Base-by-base conservation (phyloP, 1,284 basidiomycete species). In the Ganoderma leucocontextum region DNA sequence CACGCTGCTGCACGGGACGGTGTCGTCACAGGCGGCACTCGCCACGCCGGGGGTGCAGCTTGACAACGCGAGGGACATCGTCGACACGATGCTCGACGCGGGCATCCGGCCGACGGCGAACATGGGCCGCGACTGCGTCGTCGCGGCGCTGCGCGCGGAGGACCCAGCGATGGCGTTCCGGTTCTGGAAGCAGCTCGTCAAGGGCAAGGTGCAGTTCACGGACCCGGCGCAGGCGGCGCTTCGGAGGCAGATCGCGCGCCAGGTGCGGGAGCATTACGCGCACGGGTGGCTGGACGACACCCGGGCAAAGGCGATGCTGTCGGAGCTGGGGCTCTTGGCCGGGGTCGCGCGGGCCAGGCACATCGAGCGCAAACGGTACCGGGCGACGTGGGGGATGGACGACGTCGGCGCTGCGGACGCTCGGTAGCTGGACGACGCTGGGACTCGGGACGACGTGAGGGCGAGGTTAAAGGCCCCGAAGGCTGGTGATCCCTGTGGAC, bases 121-220 rank as follows among this genome's bases (percentile, higher is more conserved):
- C 49, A 80, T 85, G 73, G 89, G 86, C 17, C 84, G 83, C 71
- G 82, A 82, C 72, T 86, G 89, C 70, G 82, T 89, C 38, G 74
- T 74, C n/a, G 82, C 82, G 22, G 84, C 88, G 36, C 76, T 92
- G 67, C 79, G 80, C 42, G 81, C 83, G 41, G 77, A 82, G 22
- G 83, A 88, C 47, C 82, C 87, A 0, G 71, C 71, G 68, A 77
- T 87, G 79, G 91, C 89, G 4, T 90, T 83, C 79, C 75, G 78
- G 58, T 91, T 91, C 76, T 92, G 91, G 91, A 74, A 78, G 63
- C 73, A 79, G 63, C 76, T 90, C 63, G 57, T 91, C 29, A 79
- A 78, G 70, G 78, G 78, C 60, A 85, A 82, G 76, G 79, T 82
- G n/a, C 79, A 85, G 68, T 88, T 86, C 86, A 71, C 76, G 12